Conservation (phyloP, 2,329 filamentous ascomycete genomes). For the Truncatella angustata region DNA sequence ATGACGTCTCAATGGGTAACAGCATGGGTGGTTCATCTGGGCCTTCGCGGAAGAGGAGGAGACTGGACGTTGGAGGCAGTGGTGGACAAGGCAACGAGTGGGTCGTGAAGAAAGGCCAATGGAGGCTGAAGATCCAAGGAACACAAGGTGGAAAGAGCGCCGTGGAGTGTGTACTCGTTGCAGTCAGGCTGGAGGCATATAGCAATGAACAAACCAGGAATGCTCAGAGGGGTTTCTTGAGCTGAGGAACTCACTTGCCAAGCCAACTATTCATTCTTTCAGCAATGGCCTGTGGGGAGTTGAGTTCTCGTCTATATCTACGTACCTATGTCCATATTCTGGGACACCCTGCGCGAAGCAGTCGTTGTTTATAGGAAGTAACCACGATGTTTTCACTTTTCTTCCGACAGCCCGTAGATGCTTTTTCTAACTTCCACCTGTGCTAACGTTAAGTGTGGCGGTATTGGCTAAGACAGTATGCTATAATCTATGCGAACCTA, state of each 20-base stretch:
- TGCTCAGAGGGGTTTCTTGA: slow-evolving; percentile 60
- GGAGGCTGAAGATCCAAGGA: slow-evolving; percentile 66
- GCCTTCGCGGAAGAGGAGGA: slow-evolving; percentile 45
- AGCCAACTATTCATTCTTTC: too few relatives aligned
- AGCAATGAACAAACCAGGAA: slow-evolving; percentile 68
- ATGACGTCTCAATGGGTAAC: slow-evolving; percentile 26
- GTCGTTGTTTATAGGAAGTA: too few relatives aligned
- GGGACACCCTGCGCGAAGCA: too few relatives aligned
- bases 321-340: too few relatives aligned
- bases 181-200: slow-evolving; percentile 73
- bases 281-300: too few relatives aligned
- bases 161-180: slow-evolving; percentile 70
- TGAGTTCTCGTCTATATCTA: too few relatives aligned
- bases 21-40: slow-evolving; percentile 25
- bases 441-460: too few relatives aligned
- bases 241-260: slow-evolving; percentile 12
- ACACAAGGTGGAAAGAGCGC: slow-evolving; percentile 46
- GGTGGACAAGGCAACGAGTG: slow-evolving; percentile 42
- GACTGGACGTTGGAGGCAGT: slow-evolving; percentile 33
- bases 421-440: too few relatives aligned
- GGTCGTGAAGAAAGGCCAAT: slow-evolving; percentile 68
- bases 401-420: too few relatives aligned
- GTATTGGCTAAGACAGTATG: too few relatives aligned
- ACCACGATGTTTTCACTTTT: too few relatives aligned
- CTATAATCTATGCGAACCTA: too few relatives aligned